These are phyloP conservation scores for Clathrospora elynae DNA, from an alignment of 2,329 filamentous ascomycete species.

Conservation along the genomic window DNA sequence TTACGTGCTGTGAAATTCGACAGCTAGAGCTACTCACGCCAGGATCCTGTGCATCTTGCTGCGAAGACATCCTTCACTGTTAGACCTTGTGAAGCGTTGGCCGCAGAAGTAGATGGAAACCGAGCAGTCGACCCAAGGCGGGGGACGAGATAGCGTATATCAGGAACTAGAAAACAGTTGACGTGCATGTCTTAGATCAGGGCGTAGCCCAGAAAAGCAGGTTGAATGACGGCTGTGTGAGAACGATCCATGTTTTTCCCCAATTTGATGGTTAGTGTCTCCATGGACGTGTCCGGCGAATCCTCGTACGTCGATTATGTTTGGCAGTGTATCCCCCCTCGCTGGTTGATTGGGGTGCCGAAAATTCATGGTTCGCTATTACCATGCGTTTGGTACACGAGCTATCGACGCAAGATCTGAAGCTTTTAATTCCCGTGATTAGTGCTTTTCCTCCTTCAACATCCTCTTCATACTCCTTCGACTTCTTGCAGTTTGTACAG, in stretches of 20 bases:
- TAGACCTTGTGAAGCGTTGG: slow-evolving; percentile 5
- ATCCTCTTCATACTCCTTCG: slow-evolving; percentile 5
- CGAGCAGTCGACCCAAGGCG: slow-evolving; percentile 9
- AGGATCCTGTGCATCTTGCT: slow-evolving; percentile 11
- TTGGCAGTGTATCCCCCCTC: slow-evolving; percentile 15
- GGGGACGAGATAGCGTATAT: slow-evolving; percentile 28
- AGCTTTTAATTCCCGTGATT: neutral
- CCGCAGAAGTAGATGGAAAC: slow-evolving; percentile 12
- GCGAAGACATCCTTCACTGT: slow-evolving; percentile 19
- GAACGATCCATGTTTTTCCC: slow-evolving; percentile 19
- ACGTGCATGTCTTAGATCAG: slow-evolving; percentile 24
- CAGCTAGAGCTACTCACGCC: slow-evolving; percentile 9
- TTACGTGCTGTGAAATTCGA: neutral
- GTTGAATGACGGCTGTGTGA: slow-evolving; percentile 31
- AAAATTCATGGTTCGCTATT: slow-evolving; percentile 5
- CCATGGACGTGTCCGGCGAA: slow-evolving; percentile 10
- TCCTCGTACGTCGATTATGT: slow-evolving; percentile 12
- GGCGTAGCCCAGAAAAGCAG: slow-evolving; percentile 24
- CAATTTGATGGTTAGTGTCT: slow-evolving; percentile 21
- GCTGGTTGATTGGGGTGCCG: slow-evolving; percentile 24
- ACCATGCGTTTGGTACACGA: slow-evolving; percentile 5
- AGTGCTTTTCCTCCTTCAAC: neutral
- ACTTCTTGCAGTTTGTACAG: neutral
- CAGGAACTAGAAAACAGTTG: slow-evolving; percentile 17
- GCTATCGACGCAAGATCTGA: slow-evolving; percentile 8